A percentile compares a stretch with the other conserved stretches of the same genome.
Evolutionary conservation across 2,329 filamentous ascomycete genomes (phyloP).

Genomic region (Didymella sp.): DNA sequence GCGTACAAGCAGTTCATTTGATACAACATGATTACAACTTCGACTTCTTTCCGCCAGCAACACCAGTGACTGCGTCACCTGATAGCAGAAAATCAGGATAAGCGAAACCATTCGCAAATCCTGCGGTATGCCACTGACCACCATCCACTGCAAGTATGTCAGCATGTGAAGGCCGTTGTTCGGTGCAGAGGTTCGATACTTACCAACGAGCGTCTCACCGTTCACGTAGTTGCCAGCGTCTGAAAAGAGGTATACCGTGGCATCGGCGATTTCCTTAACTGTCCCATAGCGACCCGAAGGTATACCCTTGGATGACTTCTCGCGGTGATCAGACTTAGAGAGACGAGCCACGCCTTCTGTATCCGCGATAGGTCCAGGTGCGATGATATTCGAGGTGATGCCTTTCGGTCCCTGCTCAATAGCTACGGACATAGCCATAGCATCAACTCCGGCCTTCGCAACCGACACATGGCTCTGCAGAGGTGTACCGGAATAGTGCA

Average conservation of each 20-base stretch:
- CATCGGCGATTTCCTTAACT: conserved; percentile 88
- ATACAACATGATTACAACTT: conserved; percentile 54
- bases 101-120: conserved; percentile 50
- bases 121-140: conserved; percentile 57
- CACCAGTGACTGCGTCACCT: conserved; percentile 62
- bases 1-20: background rate
- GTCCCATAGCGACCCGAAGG: conserved; percentile 79
- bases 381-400: conserved; percentile 85
- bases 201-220: conserved; percentile 79
- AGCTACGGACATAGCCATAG: conserved; percentile 77
- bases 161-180: conserved; percentile 13
- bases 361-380: conserved; percentile 82
- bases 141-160: conserved; percentile 56
- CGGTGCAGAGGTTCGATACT: conserved; percentile 42
- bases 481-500: conserved; percentile 87
- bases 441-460: conserved; percentile 90
- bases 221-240: conserved; percentile 87
- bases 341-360: conserved; percentile 70
- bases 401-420: conserved; percentile 91
- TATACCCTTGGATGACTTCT: conserved; percentile 52
- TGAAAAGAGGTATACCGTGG: conserved; percentile 87
- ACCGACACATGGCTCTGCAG: conserved; percentile 89
- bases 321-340: conserved; percentile 43
- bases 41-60: conserved; percentile 64
- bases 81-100: conserved; percentile 68